A percentile compares a stretch with the other conserved stretches of the same genome.
Evolutionary conservation across 345 rosid species (phyloP).

Genomic region (Euphorbia tirucalli): DNA sequence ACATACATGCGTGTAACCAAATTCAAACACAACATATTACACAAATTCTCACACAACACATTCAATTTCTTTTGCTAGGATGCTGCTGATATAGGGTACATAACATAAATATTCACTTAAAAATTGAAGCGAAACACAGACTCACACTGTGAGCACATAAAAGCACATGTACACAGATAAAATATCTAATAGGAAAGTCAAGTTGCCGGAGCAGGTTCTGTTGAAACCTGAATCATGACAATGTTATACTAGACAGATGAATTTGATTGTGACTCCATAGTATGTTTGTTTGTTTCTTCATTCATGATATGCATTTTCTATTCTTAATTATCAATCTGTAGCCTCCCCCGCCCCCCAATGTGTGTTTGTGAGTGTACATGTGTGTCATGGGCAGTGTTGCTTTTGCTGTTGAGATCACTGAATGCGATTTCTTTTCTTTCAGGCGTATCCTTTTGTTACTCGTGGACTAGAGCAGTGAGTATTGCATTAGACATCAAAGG

Average conservation of each 20-base stretch:
- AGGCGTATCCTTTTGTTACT: constrained; percentile 78
- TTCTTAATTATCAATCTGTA: neutral
- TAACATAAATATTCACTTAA: neutral
- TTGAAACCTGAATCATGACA: neutral
- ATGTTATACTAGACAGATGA: no score
- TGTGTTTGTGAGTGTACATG: neutral
- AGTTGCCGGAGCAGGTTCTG: neutral
- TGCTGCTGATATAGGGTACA: no score
- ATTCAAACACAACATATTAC: no score
- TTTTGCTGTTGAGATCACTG: neutral
- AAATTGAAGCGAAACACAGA: no score
- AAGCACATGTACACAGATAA: neutral
- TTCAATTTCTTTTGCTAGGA: no score
- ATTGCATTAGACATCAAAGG: constrained; percentile 17
- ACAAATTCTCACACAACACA: no score
- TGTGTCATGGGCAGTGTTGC: neutral
- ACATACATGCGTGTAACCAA: no score
- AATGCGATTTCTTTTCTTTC: constrained; percentile 13
- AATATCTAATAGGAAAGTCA: neutral
- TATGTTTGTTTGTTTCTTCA: neutral
- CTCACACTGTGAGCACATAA: no score
- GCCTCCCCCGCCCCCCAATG: no score
- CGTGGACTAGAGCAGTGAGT: constrained; percentile 91
- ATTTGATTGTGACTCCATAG: no score
- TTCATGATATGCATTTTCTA: neutral